Evolutionary conservation across 257 asterid species (phyloP), one percentile per base, ranked within the genome.

Genomic region (Jasminum sambac): DNA sequence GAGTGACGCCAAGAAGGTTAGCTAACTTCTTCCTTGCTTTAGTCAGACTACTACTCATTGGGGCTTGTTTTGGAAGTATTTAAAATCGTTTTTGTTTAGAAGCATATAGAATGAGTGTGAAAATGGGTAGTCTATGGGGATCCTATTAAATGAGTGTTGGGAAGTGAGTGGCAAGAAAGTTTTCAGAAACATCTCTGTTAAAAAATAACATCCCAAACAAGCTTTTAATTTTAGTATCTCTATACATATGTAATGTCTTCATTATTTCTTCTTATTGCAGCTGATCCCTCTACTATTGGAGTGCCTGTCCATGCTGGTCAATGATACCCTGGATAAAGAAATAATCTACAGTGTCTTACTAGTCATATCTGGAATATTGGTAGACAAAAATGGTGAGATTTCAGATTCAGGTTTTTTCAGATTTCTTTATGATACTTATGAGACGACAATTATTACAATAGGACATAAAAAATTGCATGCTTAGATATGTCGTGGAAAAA

Each of bases 1-100:
- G 80, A 80, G 86, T 63, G 97, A 89, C 66, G 89, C 97, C 81
- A 83, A 82, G 74, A 87, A 82, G 96, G 98, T 91, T 66, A 76
- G 89, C 44, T 34, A 26, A 55, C 30, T 63, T 71, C 37, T 41
- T 74, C 59, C 26, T 36, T 79, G 36, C 69, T 52, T 61, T 19
- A 60, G 5, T 64, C 44, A 52, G 39, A 37, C 44, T 30, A 30
- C 36, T 30, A 30, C 36, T 30, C 4, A 30, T 30, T 30, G 36
- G 36, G 36, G 36, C 36, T 30, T 30, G 36, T 30, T 30, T 30
- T 1, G 36, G 36, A 30, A n/a, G n/a, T n/a, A n/a, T 30, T 30
- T 30, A 1, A 1, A 30, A 1, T 30, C 4, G 1, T 30, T 30
- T 1, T 30, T 30, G 1, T 30, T 30, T 30, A 1, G 4, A 30